Base-by-base conservation (phyloP, 2,329 filamentous ascomycete species). In the Ophiostoma ulmi region DNA sequence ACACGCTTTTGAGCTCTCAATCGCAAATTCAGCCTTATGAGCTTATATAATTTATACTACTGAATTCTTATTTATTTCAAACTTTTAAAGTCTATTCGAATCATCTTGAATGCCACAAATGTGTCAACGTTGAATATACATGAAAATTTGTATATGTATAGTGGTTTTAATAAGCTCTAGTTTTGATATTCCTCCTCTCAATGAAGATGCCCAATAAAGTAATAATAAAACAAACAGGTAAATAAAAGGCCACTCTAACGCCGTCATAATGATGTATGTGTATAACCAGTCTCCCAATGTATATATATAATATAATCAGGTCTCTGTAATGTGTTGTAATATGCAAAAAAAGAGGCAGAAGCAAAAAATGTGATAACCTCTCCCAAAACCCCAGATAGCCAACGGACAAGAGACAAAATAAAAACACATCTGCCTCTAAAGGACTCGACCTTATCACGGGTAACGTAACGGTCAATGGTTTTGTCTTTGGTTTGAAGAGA, bases 251-350 rank as follows among this genome's bases (percentile, higher is more conserved):
- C 52, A 48, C 14, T 58, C 22, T 31, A 70, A 65, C 64, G 48
- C 64, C 22, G 48, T 63, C 31, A 31, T 36, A 65, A 67, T 39
- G 38, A 67, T 70, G 69, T 63, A 26, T 68, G 52, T 70, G 61
- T 63, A 70, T 63, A 70, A 14, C 69, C 64, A 70, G 52, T 58
- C 55, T 65, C 64, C 69, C 64, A 61, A 31, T 20, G n/a, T 20
- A 20, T 36, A 31, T 48, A 48, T 67, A 31, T 1, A 64, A 26
- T 26, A 58, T 36, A 63, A 63, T 35, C 58, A 63, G 65, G 69
- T 63, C 67, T 35, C 55, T 39, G 44, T 35, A 52, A 36, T 26
- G 66, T 39, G 36, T 17, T 17, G 26, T 36, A 13, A 8, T 63
- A 63, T 35, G 58, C 58, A 63, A 20, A 35, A 61, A 3, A 14